Evolutionary conservation across 495 filamentous ascomycete species (phyloP), one percentile per base, ranked within the genome.

Genomic region (Letharia columbiana): DNA sequence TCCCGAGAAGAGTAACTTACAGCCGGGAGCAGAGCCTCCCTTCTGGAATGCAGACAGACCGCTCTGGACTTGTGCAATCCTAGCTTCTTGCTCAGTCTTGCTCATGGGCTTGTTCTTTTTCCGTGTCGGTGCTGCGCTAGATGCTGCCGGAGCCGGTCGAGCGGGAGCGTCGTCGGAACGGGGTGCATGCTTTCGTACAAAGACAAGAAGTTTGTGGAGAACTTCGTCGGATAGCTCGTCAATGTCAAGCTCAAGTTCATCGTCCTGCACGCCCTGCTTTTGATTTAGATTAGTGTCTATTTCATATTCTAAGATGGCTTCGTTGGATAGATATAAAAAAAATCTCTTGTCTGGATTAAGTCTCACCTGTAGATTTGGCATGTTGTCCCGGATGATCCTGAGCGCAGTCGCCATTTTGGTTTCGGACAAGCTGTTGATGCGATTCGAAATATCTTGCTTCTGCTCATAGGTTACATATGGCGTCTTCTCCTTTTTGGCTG

Each of bases 41-140:
- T 73, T 73, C 18, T 78, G 73, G 73, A 83, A 83, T 20, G 79
- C 77, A 33, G 78, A 80, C 10, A 82, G 73, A 50, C 79, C 81
- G 69, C 78, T 84, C 73, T 87, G 82, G 23, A 98, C 84, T 75
- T 89, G 83, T 62, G 86, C 83, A 73, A 98, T 96, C 70, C 88
- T 89, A 12, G 87, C 85, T 73, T 97, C 92, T 76, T 98, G 94
- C 77, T 98, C 93, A 31, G 77, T 80, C 75, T 92, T 93, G 79
- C 89, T 93, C 94, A 98, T 98, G 0, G 94, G 94, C 81, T 97
- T 98, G 78, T 98, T 96, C 83, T 98, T 98, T 80, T 96, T 96
- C 11, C 83, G 75, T 18, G 83, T 73, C 0, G 84, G 78, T 20
- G 82, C 76, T 33, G 76, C 73, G 67, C 79, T 82, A 37, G 78